phyloP scores from a whole-genome alignment of 495 filamentous ascomycete species.

The Friedmanniomyces simplex region DNA sequence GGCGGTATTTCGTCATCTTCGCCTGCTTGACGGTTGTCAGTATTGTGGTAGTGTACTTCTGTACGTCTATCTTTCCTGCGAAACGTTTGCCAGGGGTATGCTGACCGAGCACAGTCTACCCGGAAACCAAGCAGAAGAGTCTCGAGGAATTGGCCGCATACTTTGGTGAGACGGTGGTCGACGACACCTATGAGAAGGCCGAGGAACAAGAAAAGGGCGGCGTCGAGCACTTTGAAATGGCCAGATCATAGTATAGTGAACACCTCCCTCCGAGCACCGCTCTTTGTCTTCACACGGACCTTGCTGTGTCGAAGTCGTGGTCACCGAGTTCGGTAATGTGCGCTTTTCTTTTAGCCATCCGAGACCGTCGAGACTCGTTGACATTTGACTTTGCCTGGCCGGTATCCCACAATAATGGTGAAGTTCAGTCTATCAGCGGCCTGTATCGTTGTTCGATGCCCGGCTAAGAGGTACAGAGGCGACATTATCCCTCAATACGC shows the following conservation, averaged over 20 bases:
- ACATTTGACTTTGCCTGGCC: too few species aligned
- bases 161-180: slow-evolving; percentile 24
- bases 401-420: too few species aligned
- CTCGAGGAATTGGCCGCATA: slow-evolving; percentile 23
- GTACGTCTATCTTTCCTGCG: neutral
- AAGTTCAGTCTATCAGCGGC: too few species aligned
- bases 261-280: neutral
- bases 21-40: slow-evolving; percentile 22
- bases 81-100: neutral
- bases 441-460: too few species aligned
- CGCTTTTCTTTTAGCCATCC: too few species aligned
- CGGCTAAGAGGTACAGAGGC: too few species aligned
- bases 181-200: neutral
- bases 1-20: slow-evolving; percentile 19
- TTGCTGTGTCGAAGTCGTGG: too few species aligned
- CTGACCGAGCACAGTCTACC: slow-evolving; percentile 6
- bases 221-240: neutral
- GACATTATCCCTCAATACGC: too few species aligned
- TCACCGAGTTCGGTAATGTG: too few species aligned
- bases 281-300: too few species aligned
- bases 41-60: slow-evolving; percentile 22
- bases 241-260: neutral
- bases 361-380: too few species aligned
- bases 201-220: neutral
- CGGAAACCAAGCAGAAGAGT: slow-evolving; percentile 22